A percentile compares a stretch with the other conserved stretches of the same genome.
Conservation (phyloP, 257 asterid genomes). For the Solanum rostratum region DNA sequence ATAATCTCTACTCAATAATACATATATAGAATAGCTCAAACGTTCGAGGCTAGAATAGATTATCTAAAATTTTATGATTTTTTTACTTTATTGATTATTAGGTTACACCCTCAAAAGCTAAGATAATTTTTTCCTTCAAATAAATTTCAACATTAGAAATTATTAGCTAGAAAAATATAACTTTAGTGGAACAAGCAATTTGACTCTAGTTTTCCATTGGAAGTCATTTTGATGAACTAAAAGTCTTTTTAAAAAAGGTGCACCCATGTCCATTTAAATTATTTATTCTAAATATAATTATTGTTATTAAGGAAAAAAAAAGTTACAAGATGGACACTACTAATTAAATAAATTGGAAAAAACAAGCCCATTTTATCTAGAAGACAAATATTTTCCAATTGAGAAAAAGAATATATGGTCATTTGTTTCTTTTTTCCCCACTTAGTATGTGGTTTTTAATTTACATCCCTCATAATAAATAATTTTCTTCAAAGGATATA, state of each 20-base stretch:
- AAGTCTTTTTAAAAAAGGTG: not conserved
- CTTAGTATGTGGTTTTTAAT: not conserved
- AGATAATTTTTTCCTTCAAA: not conserved
- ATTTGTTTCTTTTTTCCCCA: not conserved
- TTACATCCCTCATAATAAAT: not conserved
- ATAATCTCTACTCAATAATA: not conserved
- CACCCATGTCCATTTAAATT: not conserved
- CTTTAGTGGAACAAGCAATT: not conserved
- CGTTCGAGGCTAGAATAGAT: not conserved
- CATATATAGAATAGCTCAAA: not conserved
- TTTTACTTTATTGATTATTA: not conserved
- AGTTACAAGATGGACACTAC: not conserved
- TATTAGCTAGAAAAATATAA: not conserved
- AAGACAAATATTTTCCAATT: not conserved
- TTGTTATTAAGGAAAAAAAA: not conserved
- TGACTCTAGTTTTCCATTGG: not conserved
- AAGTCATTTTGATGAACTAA: not conserved
- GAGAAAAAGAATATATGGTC: not conserved
- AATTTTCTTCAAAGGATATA: not conserved
- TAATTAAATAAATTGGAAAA: not conserved
- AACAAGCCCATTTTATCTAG: not conserved
- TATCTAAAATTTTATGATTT: not conserved
- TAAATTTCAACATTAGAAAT: not conserved
- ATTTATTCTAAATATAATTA: not conserved
- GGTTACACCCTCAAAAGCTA: not conserved